phyloP scores from a whole-genome alignment of 805 yeast genomes.

The Candida nitratophila region DNA sequence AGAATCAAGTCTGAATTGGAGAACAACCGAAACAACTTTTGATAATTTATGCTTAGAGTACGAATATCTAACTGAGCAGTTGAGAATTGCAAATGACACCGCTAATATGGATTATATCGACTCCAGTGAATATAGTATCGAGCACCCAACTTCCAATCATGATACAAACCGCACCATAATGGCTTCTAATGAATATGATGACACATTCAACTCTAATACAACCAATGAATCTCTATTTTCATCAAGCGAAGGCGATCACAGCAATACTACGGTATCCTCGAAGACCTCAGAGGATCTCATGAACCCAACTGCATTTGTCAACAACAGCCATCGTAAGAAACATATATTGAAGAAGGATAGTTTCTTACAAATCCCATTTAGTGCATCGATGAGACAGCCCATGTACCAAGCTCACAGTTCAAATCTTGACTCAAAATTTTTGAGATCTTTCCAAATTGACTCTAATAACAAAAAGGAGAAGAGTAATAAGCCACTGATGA shows the following conservation, averaged over 20 bases:
- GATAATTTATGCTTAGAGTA: constrained; percentile 37
- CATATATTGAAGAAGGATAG: constrained; percentile 23
- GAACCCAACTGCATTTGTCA: neutral
- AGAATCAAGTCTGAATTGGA: constrained; percentile 34
- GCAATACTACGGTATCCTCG: neutral
- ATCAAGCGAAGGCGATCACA: neutral
- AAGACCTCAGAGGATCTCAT: neutral
- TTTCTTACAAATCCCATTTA: constrained; percentile 14
- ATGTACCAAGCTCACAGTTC: neutral
- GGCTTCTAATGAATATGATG: neutral
- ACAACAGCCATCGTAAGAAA: constrained; percentile 3
- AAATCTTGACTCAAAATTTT: neutral
- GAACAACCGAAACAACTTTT: constrained; percentile 38
- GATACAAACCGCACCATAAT: neutral
- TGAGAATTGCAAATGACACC: constrained; percentile 13
- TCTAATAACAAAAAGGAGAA: neutral
- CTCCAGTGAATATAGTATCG: neutral
- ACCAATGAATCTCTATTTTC: constrained; percentile 1
- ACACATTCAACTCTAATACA: constrained; percentile 1
- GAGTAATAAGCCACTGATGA: neutral
- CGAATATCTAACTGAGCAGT: constrained; percentile 25
- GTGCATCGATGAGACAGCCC: neutral
- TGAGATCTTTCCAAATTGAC: neutral
- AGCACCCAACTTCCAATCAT: neutral
- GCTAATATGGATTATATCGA: neutral